These are phyloP conservation scores for Phytophthora palmivora DNA, from an alignment of 352 stramenopile species.

Conservation along the genomic window DNA sequence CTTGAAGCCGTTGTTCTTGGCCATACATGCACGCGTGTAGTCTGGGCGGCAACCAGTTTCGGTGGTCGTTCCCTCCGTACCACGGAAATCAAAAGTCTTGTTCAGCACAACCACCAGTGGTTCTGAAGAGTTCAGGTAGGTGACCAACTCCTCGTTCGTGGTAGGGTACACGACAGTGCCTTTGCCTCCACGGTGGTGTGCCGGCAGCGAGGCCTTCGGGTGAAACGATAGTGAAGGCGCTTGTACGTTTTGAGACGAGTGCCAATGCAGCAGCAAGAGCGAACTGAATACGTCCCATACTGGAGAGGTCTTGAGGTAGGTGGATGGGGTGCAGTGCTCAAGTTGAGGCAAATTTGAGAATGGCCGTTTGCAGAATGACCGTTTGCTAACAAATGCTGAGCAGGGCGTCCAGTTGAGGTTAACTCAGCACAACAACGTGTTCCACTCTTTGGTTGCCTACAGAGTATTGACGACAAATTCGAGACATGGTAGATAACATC, in stretches of 20 bases:
- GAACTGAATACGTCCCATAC: conserved; percentile 19
- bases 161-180: conserved; percentile 36
- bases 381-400: too few relatives aligned
- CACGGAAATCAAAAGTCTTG: conserved; percentile 49
- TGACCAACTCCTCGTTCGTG: conserved; percentile 35
- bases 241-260: conserved; percentile 12
- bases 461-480: too few relatives aligned
- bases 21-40: conserved; percentile 45
- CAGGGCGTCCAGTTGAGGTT: too few relatives aligned
- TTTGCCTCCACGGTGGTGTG: conserved; percentile 35
- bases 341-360: conserved; percentile 27
- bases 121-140: conserved; percentile 27
- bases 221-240: conserved; percentile 24
- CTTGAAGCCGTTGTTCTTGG: conserved; percentile 50
- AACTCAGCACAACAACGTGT: too few relatives aligned
- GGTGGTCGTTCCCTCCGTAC: conserved; percentile 43
- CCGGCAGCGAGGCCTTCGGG: conserved; percentile 32
- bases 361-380: too few relatives aligned
- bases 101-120: conserved; percentile 41
- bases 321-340: conserved; percentile 1
- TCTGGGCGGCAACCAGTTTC: conserved; percentile 41
- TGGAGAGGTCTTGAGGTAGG: too few relatives aligned
- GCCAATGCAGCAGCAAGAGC: conserved; percentile 9
- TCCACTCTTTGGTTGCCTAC: too few relatives aligned
- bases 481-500: too few relatives aligned